Conservation (phyloP, 768 basidiomycete species). For the Rhizopogon roseolus region DNA sequence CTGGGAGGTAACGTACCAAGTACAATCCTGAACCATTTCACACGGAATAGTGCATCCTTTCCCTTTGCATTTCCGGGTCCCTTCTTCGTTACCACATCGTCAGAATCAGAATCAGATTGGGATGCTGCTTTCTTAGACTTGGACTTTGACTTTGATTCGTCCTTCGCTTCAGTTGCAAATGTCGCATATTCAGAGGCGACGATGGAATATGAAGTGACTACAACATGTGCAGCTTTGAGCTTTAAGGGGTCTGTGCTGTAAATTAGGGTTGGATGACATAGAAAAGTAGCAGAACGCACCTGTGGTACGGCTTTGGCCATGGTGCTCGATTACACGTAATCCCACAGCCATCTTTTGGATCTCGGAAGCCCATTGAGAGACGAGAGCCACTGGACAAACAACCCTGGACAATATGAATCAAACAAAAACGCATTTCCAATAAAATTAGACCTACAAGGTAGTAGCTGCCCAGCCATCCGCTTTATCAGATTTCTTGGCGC, state of each 20-base stretch:
- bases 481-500: conserved; percentile 63
- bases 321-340: conserved; percentile 75
- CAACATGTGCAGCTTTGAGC: conserved; percentile 57
- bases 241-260: conserved; percentile 43
- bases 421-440: background rate
- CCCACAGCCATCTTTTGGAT: conserved; percentile 64
- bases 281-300: conserved; percentile 34
- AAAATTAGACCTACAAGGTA: conserved; percentile 52
- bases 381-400: conserved; percentile 80
- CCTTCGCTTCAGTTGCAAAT: conserved; percentile 45
- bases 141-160: conserved; percentile 46
- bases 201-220: conserved; percentile 86
- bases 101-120: conserved; percentile 28
- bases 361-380: conserved; percentile 90
- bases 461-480: conserved; percentile 66
- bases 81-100: conserved; percentile 34
- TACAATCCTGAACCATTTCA: conserved; percentile 83
- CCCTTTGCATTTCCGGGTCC: conserved; percentile 34
- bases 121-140: conserved; percentile 28
- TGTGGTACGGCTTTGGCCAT: conserved; percentile 69
- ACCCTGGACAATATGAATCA: conserved; percentile 45
- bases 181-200: conserved; percentile 73
- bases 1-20: conserved; percentile 50
- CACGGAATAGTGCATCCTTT: conserved; percentile 66
- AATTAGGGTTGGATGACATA: background rate